Conservation (phyloP, 2,329 filamentous ascomycete genomes). For the Lecanosticta acicola region DNA sequence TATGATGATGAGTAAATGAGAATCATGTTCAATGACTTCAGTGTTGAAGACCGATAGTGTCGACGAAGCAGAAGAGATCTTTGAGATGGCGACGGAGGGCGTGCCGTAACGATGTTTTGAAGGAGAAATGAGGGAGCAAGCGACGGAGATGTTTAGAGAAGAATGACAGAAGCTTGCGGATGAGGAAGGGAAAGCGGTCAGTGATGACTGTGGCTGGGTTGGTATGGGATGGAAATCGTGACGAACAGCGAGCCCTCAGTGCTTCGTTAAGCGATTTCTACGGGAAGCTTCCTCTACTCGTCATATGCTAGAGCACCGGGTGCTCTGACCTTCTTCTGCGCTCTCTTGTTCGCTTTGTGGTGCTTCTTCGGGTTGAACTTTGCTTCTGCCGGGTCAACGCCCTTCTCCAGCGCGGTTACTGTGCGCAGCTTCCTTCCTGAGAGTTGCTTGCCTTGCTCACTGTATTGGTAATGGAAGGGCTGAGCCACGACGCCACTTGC, state of each 20-base stretch:
- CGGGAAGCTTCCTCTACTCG: no score
- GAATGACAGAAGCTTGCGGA: slow-evolving; percentile 37
- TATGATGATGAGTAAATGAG: slow-evolving; percentile 2
- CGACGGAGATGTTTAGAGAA: slow-evolving; percentile 26
- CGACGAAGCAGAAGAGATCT: slow-evolving; percentile 22
- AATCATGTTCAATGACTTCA: background rate
- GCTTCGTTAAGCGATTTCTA: background rate
- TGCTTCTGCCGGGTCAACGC: slow-evolving; percentile 75
- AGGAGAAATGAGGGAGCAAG: slow-evolving; percentile 31
- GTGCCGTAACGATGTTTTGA: slow-evolving; percentile 26
- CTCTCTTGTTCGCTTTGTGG: slow-evolving; percentile 70
- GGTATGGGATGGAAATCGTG: slow-evolving; percentile 25
- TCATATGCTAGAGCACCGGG: slow-evolving; percentile 16
- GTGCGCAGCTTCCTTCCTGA: slow-evolving; percentile 77
- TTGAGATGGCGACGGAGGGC: slow-evolving; percentile 31
- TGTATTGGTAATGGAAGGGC: slow-evolving; percentile 89
- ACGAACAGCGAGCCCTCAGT: background rate
- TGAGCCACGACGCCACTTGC: slow-evolving; percentile 60
- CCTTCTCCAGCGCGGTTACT: slow-evolving; percentile 77
- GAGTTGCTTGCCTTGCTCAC: slow-evolving; percentile 75
- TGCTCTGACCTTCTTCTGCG: slow-evolving; percentile 27
- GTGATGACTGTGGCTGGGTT: slow-evolving; percentile 37
- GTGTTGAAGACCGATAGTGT: slow-evolving; percentile 1
- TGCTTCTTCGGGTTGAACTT: slow-evolving; percentile 76
- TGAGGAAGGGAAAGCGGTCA: slow-evolving; percentile 34